A percentile compares a stretch with the other conserved stretches of the same genome.
phyloP scores from a whole-genome alignment of 768 basidiomycete genomes.

The Auriscalpium vulgare region DNA sequence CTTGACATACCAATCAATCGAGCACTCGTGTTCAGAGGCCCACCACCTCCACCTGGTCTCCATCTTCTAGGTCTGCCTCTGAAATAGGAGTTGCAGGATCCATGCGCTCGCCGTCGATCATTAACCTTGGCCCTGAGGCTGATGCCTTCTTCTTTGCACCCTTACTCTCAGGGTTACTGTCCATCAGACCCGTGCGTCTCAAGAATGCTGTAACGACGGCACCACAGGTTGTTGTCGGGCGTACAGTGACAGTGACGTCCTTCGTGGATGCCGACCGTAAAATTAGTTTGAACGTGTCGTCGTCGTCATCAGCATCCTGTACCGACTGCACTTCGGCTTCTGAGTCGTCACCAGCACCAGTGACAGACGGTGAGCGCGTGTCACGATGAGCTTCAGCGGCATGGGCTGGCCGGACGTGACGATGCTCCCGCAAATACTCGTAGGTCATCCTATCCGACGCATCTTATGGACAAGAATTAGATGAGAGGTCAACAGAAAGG shows the following conservation, averaged over 20 bases:
- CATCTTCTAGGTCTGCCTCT: constrained; percentile 68
- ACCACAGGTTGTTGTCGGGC: constrained; percentile 67
- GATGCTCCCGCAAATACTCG: constrained; percentile 49
- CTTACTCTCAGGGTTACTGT: constrained; percentile 38
- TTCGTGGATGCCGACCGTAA: constrained; percentile 52
- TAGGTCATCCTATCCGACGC: constrained; percentile 58
- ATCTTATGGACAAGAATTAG: constrained; percentile 31
- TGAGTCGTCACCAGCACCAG: constrained; percentile 18
- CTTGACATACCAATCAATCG: no score
- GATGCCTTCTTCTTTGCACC: constrained; percentile 20
- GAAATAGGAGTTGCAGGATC: constrained; percentile 52
- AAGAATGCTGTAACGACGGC: constrained; percentile 71
- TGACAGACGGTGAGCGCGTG: constrained; percentile 10
- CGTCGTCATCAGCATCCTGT: constrained; percentile 29
- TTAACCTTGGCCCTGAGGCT: constrained; percentile 39
- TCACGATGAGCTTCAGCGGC: constrained; percentile 7
- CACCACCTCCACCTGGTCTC: constrained; percentile 64
- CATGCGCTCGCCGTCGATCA: constrained; percentile 68
- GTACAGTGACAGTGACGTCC: constrained; percentile 58
- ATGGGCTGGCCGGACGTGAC: constrained; percentile 17
- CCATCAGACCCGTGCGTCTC: constrained; percentile 54
- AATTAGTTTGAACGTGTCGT: constrained; percentile 55
- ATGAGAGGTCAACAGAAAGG: neutral
- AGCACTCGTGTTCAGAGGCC: constrained; percentile 2
- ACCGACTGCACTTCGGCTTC: constrained; percentile 13